These are phyloP conservation scores for Ganoderma multipileum DNA, from an alignment of 1,284 basidiomycete genomes.

Conservation along the genomic window DNA sequence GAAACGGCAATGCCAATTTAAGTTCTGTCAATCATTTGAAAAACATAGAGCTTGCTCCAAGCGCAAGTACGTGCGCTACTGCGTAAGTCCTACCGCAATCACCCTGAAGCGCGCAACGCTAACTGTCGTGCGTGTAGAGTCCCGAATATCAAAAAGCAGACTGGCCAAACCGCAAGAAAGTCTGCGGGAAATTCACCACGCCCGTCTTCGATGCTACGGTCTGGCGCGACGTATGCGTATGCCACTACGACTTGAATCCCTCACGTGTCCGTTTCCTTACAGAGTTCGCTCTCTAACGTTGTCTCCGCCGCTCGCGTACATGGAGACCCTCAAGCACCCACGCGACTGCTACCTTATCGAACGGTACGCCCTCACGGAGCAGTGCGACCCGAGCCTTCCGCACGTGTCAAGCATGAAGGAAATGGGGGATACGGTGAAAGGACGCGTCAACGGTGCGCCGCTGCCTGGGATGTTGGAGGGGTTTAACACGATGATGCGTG, in stretches of 20 bases:
- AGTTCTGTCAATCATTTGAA: background rate
- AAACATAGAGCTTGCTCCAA: constrained; percentile 1
- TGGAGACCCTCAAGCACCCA: background rate
- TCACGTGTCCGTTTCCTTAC: too few species aligned
- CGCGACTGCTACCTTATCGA: too few species aligned
- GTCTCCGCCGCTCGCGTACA: background rate
- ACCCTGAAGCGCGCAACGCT: background rate
- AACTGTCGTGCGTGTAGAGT: background rate
- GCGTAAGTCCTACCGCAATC: background rate
- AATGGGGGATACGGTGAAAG: too few species aligned
- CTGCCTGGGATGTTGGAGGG: too few species aligned
- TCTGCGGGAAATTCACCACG: background rate
- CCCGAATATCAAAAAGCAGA: background rate
- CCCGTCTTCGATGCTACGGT: background rate
- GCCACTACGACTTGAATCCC: too few species aligned
- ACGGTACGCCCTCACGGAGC: too few species aligned
- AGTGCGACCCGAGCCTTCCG: too few species aligned
- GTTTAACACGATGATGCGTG: too few species aligned
- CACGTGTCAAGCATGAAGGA: too few species aligned
- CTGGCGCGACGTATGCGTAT: background rate
- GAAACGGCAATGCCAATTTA: background rate
- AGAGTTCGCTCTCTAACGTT: too few species aligned
- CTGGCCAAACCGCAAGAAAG: constrained; percentile 1
- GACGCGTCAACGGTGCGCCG: too few species aligned
- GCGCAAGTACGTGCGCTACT: constrained; percentile 2